phyloP scores from a whole-genome alignment of 2,329 filamentous ascomycete genomes.

The Xylaria sp. region DNA sequence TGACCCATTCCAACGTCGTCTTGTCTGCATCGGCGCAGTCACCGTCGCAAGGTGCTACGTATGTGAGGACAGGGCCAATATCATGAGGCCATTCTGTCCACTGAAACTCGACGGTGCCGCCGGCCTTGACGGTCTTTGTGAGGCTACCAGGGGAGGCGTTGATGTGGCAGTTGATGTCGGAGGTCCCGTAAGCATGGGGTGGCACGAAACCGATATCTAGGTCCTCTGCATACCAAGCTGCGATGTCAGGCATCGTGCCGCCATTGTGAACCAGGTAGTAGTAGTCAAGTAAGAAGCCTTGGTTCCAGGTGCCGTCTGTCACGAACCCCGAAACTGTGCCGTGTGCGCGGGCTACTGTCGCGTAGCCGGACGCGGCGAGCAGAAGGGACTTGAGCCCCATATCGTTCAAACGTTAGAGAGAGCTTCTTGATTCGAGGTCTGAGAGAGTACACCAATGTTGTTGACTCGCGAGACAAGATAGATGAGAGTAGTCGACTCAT shows the following conservation, averaged over 20 bases:
- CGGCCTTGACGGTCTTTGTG: slow-evolving; percentile 23
- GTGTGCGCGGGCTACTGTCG: slow-evolving; percentile 8
- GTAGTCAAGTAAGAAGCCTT: slow-evolving; percentile 15
- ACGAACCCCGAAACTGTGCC: slow-evolving; percentile 15
- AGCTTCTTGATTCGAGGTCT: not conserved
- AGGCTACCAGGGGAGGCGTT: slow-evolving; percentile 28
- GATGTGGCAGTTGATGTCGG: slow-evolving; percentile 36
- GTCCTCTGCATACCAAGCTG: slow-evolving; percentile 29
- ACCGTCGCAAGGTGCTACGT: slow-evolving; percentile 30
- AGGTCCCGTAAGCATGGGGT: slow-evolving; percentile 27
- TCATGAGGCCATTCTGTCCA: slow-evolving; percentile 33
- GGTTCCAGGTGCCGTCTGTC: slow-evolving; percentile 15
- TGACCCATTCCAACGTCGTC: slow-evolving; percentile 25
- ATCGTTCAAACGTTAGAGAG: not conserved
- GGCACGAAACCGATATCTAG: slow-evolving; percentile 38
- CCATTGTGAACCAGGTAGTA: slow-evolving; percentile 11
- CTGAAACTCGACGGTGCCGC: slow-evolving; percentile 29
- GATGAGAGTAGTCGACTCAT: not conserved
- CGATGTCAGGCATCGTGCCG: slow-evolving; percentile 3
- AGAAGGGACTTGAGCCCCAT: slow-evolving; percentile 10
- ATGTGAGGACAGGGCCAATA: slow-evolving; percentile 33
- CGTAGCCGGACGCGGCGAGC: slow-evolving; percentile 4
- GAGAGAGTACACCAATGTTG: not conserved
- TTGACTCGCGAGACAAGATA: not conserved
- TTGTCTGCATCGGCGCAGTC: slow-evolving; percentile 8